Base-by-base conservation (phyloP, 2,329 filamentous ascomycete genomes). In the Aspergillus pseudoviridinutans region DNA sequence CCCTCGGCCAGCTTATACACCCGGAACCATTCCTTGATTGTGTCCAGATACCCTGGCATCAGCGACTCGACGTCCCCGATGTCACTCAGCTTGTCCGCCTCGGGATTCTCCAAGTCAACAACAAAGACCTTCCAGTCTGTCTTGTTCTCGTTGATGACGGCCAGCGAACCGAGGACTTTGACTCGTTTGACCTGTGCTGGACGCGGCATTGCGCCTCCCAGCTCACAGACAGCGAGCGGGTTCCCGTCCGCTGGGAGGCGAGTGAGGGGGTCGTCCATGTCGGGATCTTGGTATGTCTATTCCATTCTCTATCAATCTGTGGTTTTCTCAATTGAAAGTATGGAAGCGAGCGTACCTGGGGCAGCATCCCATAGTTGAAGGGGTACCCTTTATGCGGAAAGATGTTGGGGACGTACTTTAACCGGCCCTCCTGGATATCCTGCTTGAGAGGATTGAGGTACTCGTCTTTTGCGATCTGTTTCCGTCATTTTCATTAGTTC, bases 111-210 rank as follows among this genome's bases (percentile, higher is more conserved):
- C 1, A 58, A 80, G 77, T 96, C 91, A 72, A 96, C 93, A 76
- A 94, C 91, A 68, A 96, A 93, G 79, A 96, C 90, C 85, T 96
- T 96, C 91, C 91, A 96, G 84, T 96, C 91, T 61, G 92, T 96
- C 86, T 96, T 91, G 77, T 91, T 91, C 84, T 95, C 91, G 71
- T 96, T 91, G 63, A 96, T 88, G 64, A 96, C 85, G 66, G 91
- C 91, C 90, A 96, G 95, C 75, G 95, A 89, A 76, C 91, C 91
- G 64, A 96, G 88, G 61, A 95, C 88, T 86, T 96, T 96, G 85
- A 96, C 91, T 81, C 94, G 90, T 85, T 95, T 96, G 77, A 96
- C 82, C 81, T 95, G 90, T 67, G 91, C 91, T 53, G 85, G 82
- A 82, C 91, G 91, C 76, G 87, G 89, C 70, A 96, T 90, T 56